phyloP scores from a whole-genome alignment of 148 eudicot species.

The Chenopodium berlandieri region DNA sequence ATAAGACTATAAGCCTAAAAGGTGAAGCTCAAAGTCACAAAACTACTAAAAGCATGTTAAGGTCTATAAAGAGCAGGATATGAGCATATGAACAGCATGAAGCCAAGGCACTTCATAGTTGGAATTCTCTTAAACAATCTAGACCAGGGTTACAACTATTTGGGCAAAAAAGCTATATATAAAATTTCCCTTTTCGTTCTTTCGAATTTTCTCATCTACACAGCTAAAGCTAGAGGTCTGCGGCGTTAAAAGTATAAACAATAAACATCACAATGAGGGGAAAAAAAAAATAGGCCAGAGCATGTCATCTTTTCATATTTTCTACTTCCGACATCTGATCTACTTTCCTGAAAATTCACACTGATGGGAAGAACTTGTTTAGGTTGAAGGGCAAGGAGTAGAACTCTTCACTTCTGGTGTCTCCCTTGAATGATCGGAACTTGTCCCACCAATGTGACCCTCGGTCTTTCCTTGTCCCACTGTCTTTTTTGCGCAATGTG shows the following conservation, averaged over 20 bases:
- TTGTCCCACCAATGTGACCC: slow-evolving; percentile 87
- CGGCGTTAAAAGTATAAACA: slow-evolving; percentile 12
- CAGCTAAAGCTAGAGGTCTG: slow-evolving; percentile 9
- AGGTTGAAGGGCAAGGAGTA: slow-evolving; percentile 85
- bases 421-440: slow-evolving; percentile 71
- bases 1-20: no score
- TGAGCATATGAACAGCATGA: background rate
- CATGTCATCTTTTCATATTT: background rate
- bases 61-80: background rate
- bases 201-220: slow-evolving; percentile 15
- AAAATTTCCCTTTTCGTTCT: background rate
- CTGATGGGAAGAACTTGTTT: slow-evolving; percentile 94
- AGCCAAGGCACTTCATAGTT: background rate
- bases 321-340: background rate
- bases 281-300: background rate
- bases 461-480: slow-evolving; percentile 59
- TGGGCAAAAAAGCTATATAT: background rate
- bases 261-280: slow-evolving; percentile 17
- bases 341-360: slow-evolving; percentile 31
- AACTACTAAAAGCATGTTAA: background rate
- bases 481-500: slow-evolving; percentile 56
- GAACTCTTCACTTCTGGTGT: slow-evolving; percentile 87
- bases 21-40: background rate
- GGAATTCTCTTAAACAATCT: background rate
- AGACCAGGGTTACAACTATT: background rate